These are phyloP conservation scores for Jaltomata sinuosa DNA, from an alignment of 257 asterid genomes.

Conservation along the genomic window DNA sequence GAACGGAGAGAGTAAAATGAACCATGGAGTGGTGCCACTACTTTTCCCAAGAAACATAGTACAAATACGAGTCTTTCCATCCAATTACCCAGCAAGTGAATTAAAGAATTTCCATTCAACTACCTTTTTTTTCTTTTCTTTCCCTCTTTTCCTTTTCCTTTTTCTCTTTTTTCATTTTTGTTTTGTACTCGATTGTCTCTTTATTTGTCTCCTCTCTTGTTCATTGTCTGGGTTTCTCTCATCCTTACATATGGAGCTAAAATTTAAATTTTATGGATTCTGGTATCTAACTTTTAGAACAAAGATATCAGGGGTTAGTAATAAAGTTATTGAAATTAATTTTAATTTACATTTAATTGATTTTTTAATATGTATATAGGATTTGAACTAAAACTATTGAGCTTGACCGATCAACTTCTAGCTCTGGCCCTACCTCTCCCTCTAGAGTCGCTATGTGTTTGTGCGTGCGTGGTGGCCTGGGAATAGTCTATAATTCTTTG, in stretches of 20 bases:
- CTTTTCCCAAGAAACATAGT: neutral
- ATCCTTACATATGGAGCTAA: neutral
- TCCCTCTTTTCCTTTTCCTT: neutral
- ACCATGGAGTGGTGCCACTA: neutral
- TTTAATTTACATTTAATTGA: neutral
- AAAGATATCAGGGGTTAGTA: neutral
- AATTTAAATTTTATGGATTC: neutral
- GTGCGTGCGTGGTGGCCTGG: too few relatives aligned
- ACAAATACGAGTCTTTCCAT: neutral
- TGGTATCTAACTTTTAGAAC: neutral
- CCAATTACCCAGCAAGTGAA: neutral
- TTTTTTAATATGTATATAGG: too few relatives aligned
- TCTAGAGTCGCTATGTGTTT: too few relatives aligned
- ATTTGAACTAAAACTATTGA: too few relatives aligned
- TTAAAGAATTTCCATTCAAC: neutral
- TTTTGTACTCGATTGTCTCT: neutral
- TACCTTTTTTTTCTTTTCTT: neutral
- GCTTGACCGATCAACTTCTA: too few relatives aligned
- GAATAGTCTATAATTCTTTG: too few relatives aligned
- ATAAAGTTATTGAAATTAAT: neutral
- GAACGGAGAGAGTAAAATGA: too few relatives aligned
- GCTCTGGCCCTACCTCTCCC: too few relatives aligned
- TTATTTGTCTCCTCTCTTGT: neutral
- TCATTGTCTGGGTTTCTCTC: neutral
- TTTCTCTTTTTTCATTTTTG: neutral